Base-by-base conservation (phyloP, 1,284 basidiomycete species). In the Fomitopsis betulina region DNA sequence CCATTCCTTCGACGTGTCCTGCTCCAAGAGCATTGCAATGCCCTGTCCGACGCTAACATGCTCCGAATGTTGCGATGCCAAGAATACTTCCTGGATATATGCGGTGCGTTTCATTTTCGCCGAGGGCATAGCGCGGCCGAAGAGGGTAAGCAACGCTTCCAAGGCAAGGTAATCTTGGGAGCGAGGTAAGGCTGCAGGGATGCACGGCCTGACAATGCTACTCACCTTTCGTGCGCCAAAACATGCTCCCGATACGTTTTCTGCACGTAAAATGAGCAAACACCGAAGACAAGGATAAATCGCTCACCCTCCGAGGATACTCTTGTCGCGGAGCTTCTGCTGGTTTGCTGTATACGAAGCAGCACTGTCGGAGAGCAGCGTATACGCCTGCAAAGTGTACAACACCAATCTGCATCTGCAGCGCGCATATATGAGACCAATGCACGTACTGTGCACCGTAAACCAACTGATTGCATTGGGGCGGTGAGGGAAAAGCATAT, bases 51-150 rank as follows among this genome's bases (percentile, higher is more conserved):
- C 55, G 8, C 55, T 49, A n/a, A 52, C 25, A 13, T 57, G 52
- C 25, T 70, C 67, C 1, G 65, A 63, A 9, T 63, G 60, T 10
- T 60, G 60, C 12, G 60, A 53, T 4, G 56, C 51, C 5, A 63
- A 65, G 57, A 87, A 79, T 9, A 85, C 82, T 43, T 80, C 74
- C 43, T 76, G 72, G 54, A 86, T 76, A 63, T 84, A 87, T 37
- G 70, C 63, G 6, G 65, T 65, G 38, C 81, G 76, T 58, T 73
- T 74, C 4, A 8, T 65, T 33, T 75, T 71, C 1, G 72, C 68
- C 7, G 79, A 70, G n/a, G 84, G 85, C 25, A 86, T 68, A 13
- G 85, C 67, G 33, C 78, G 76, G 27, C 79, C 84, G 62, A 87
- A 78, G 2, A 88, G 63, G 55, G 80, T 77, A 32, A 87, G 68